Evolutionary conservation across 768 basidiomycete genomes (phyloP), one percentile per base, ranked within the genome.

Genomic region (Podaxis sp.): DNA sequence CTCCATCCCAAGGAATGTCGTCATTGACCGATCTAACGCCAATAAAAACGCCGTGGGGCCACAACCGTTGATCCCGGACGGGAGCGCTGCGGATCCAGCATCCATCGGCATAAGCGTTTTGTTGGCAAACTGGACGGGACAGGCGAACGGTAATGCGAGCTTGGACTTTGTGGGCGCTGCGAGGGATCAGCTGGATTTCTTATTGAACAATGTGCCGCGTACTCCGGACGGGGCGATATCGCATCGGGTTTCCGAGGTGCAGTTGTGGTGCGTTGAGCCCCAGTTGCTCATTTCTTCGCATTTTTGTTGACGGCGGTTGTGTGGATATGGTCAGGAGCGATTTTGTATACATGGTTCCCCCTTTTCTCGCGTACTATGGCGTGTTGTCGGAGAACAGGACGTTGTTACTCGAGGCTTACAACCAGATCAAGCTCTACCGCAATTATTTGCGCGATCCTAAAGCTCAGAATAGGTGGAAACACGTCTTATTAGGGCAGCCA

Each of bases 351-450:
- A 93, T 93, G 93, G 89, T 88, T 0, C 93, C 93, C 1, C 91
- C 92, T 0, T 96, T 94, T 71, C 74, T 95, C 9, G 91, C 93
- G 0, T 94, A 93, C 73, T 93, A 93, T 70, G 94, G 90, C 41
- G 83, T 84, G 47, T 62, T 75, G 6, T 84, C 84, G 0, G 65
- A 72, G 24, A 90, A 94, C 70, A 69, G 77, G 33, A 81, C 83
- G 0, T 74, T 93, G 17, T 65, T 94, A 17, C 69, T 70, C 2
- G 85, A 87, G 60, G 86, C 91, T 2, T 89, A 89, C 74, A 82
- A 79, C 13, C 93, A 94, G 68, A 85, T 89, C 63, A 80, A 76
- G 49, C 74, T 94, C 0, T 96, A 96, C 69, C 80, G 92, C 12
- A 75, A 79, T 3, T 82, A 90, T 63, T 77, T 95, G 2, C 79